Evolutionary conservation across 306 rosid genomes (phyloP), one percentile per base, ranked within the genome.

Genomic region (Pterocarpus macrocarpus): DNA sequence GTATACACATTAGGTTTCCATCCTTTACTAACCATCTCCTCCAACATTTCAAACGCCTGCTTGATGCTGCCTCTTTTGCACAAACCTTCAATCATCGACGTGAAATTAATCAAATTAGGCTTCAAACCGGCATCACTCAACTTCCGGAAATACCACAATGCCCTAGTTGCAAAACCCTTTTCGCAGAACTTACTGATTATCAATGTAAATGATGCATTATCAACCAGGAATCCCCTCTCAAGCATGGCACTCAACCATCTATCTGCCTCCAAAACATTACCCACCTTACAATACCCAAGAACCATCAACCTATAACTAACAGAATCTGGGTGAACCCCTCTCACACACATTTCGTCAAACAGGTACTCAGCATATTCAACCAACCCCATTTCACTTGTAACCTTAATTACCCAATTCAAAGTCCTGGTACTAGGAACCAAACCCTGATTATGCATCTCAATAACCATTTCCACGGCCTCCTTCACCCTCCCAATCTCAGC

Each of bases 41-140:
- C 99, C 89, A 93, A 86, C 97, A 89, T 88, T 71, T 95, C 99
- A 85, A 95, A 95, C n/a, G 96, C 96, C 73, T 93, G 97, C 86
- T 90, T 95, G 45, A 95, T 78, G 59, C 92, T 91, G n/a, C 99
- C 99, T 81, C 89, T 90, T 84, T 86, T 89, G 81, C 98, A 91
- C 86, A 95, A 82, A 75, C 98, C 98, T 73, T 89, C 90, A 75
- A 95, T 93, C 87, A 95, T 73, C 38, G 90, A 79, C 0, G 96
- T 89, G 78, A 80, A 95, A 64, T 91, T 93, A 72, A 95, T 90
- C 87, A 91, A 58, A 89, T 95, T 95, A 2, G 97, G 97, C 64
- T 81, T 87, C 85, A 93, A 82, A 71, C 96, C 98, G 90, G 81
- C 86, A 81, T 78, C 78, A 79, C 57, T 68, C 64, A 90, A 75